Base-by-base conservation (phyloP, 2,329 filamentous ascomycete genomes). In the Fusarium incarnatum region DNA sequence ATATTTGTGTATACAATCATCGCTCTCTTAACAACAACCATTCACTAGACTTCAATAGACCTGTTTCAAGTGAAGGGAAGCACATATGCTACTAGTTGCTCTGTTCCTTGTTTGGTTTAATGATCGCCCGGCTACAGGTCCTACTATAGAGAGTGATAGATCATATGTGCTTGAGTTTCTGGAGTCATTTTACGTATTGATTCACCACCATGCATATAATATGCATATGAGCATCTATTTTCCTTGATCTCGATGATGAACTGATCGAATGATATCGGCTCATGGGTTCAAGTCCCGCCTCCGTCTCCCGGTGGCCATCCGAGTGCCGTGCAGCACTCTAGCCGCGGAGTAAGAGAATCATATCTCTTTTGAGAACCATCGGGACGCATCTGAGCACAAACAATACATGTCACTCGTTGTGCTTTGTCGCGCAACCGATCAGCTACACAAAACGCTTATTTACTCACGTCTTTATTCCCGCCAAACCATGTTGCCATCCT, bases 401-500 rank as follows among this genome's bases (percentile, higher is more conserved):
- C 12, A 11, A 13, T 11, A 32, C 16, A 50, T 4, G 7, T 6
- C 20, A 23, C 22, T 25, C 22, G 5, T 44, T 44, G 22, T 44
- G 15, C 20, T 7, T 23, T 25, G 41, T 44, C 8, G 9, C 18
- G 10, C 34, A 37, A 37, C 34, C 12, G 34, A 23, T 3, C 15
- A 16, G 9, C 12, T 16, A 32, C 28, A 49, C 11, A 16, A n/a
- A 22, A 58, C 22, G 13, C 34, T 34, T 34, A 22, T 23, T 60
- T 42, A 28, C 3, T n/a, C 47, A 23, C 1, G 20, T 23, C 20
- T 11, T 34, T 23, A 53, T 53, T 42, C 49, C 49, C 34, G 34
- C 1, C n/a, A 41, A 48, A 54, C 27, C n/a, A 59, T 66, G 37
- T 42, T 60, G 61, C 34, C 37, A 27, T 61, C 20, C 18, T 27